A percentile compares a stretch with the other conserved stretches of the same genome.
These are phyloP conservation scores for Mortierella sp. DNA, from an alignment of 371 early-diverging fungal genomes.

Conservation along the genomic window DNA sequence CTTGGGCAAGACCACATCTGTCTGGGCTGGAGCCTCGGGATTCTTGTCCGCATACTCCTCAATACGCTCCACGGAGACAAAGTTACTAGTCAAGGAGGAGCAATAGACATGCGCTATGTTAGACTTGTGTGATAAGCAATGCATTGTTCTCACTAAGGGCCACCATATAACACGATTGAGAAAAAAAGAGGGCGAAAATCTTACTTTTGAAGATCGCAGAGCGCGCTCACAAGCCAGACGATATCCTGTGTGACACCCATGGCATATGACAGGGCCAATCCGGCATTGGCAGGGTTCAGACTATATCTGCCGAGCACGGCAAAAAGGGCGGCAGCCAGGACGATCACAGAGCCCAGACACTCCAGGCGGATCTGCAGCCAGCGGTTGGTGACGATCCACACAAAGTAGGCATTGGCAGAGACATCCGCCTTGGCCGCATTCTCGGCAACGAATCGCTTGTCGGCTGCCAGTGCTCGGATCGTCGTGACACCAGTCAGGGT, in stretches of 20 bases:
- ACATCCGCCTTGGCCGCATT: constrained; percentile 35
- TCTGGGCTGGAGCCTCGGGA: constrained; percentile 68
- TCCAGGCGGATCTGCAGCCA: constrained; percentile 57
- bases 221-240: constrained; percentile 60
- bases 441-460: constrained; percentile 40
- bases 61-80: constrained; percentile 73
- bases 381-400: constrained; percentile 50
- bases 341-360: constrained; percentile 49
- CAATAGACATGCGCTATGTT: not conserved
- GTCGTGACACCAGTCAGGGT: constrained; percentile 63
- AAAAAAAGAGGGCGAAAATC: not conserved
- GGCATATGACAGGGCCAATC: constrained; percentile 74
- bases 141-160: too few relatives aligned
- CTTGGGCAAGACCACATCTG: constrained; percentile 43
- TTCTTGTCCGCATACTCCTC: constrained; percentile 71
- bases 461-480: constrained; percentile 46
- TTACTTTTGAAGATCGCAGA: constrained; percentile 60
- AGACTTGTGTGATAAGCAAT: not conserved
- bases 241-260: constrained; percentile 66
- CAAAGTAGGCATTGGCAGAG: constrained; percentile 48
- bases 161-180: not conserved
- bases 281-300: constrained; percentile 60
- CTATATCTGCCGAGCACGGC: constrained; percentile 52
- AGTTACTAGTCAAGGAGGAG: constrained; percentile 44
- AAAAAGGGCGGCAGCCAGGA: constrained; percentile 60